A percentile compares a stretch with the other conserved stretches of the same genome.
phyloP scores from a whole-genome alignment of 73 alveolate genomes.

The Effrenium voratum region DNA sequence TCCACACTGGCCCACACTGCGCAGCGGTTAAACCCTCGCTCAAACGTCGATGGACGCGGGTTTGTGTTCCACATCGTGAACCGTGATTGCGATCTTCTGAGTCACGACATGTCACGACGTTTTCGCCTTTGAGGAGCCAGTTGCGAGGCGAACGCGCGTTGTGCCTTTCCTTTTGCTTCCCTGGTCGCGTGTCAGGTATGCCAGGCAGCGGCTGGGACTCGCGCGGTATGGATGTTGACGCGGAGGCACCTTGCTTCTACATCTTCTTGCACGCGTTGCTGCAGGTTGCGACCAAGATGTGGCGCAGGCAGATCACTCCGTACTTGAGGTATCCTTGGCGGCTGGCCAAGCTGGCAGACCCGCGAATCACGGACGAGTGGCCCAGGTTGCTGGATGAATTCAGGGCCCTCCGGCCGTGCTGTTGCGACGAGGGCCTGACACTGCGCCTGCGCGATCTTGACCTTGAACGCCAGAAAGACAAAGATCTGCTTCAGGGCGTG shows the following conservation, averaged over 20 bases:
- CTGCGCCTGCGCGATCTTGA: background rate
- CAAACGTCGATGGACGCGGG: too few relatives aligned
- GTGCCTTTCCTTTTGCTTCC: too few relatives aligned
- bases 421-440: background rate
- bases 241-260: background rate
- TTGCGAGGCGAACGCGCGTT: too few relatives aligned
- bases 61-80: too few relatives aligned
- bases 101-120: too few relatives aligned
- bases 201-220: constrained; percentile 8
- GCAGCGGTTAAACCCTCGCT: too few relatives aligned
- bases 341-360: background rate
- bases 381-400: background rate
- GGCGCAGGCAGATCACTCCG: background rate
- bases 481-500: background rate
- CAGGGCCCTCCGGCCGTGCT: background rate
- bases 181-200: background rate
- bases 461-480: background rate
- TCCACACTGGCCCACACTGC: too few relatives aligned
- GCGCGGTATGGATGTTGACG: background rate
- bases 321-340: background rate
- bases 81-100: too few relatives aligned
- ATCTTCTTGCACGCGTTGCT: background rate
- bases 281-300: background rate
- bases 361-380: background rate
- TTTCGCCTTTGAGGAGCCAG: too few relatives aligned